phyloP scores from a whole-genome alignment of 345 rosid genomes.

The Camelina sativa region DNA sequence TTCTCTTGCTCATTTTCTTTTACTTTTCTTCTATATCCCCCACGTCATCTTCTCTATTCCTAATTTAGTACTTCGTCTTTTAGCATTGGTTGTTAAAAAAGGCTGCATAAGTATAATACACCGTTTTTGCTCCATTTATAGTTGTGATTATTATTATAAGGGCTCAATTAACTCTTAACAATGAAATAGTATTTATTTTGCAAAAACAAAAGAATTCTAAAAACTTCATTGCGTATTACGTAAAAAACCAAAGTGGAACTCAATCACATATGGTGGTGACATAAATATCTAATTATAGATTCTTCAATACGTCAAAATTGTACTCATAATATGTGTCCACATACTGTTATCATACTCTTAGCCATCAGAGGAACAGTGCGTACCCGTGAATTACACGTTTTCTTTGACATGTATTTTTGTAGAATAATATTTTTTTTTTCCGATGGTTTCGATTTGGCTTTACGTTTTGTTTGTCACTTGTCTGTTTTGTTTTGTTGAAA shows the following conservation, averaged over 20 bases:
- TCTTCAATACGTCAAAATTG: conserved; percentile 1
- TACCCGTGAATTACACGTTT: conserved; percentile 36
- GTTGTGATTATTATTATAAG: background rate
- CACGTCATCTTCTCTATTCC: background rate
- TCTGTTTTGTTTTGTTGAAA: conserved; percentile 11
- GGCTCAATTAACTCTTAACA: too few relatives aligned
- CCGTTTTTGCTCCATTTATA: background rate
- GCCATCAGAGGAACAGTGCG: conserved; percentile 36
- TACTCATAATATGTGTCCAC: background rate
- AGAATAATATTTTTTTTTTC: background rate
- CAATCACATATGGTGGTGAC: background rate
- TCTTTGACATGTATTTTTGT: conserved; percentile 3
- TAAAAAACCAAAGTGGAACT: background rate
- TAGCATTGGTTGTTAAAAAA: conserved; percentile 17
- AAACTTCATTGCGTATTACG: background rate
- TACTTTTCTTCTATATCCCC: conserved; percentile 29
- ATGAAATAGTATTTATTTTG: background rate
- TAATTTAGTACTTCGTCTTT: background rate
- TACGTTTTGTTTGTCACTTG: conserved; percentile 3
- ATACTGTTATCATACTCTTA: background rate
- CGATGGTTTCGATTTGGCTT: conserved; percentile 18
- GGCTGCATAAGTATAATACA: conserved; percentile 4
- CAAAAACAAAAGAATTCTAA: background rate
- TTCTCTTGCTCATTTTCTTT: background rate
- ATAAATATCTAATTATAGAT: background rate